Conservation (phyloP, 306 rosid species). For the Begonia loranthoides region DNA sequence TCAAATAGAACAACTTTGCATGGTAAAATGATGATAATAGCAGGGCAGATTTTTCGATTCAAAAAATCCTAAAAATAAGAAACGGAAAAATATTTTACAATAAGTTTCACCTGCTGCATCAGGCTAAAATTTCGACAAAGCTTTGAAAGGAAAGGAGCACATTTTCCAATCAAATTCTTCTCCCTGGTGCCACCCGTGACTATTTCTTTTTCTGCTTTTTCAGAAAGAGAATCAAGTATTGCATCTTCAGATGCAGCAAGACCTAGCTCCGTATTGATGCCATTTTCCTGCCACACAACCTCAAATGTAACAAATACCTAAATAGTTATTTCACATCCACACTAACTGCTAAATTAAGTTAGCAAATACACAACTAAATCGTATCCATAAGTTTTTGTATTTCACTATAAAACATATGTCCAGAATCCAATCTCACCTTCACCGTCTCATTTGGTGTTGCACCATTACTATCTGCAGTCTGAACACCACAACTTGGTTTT, state of each 20-base stretch:
- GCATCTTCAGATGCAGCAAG: slow-evolving; percentile 96
- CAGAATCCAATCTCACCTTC: slow-evolving; percentile 31
- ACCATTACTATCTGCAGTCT: slow-evolving; percentile 27
- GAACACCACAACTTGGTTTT: slow-evolving; percentile 35
- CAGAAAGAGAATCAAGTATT: slow-evolving; percentile 63
- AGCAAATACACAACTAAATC: too few relatives aligned
- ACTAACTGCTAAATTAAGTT: too few relatives aligned
- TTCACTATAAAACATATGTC: background rate
- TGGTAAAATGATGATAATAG: background rate
- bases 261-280: slow-evolving; percentile 77
- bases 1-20: slow-evolving; percentile 4
- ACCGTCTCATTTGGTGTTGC: slow-evolving; percentile 24
- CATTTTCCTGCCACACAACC: slow-evolving; percentile 45
- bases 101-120: slow-evolving; percentile 65
- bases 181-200: slow-evolving; percentile 44
- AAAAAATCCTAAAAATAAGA: slow-evolving; percentile 1
- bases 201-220: slow-evolving; percentile 85
- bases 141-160: slow-evolving; percentile 68
- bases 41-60: background rate
- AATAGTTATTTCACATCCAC: too few relatives aligned
- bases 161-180: slow-evolving; percentile 66
- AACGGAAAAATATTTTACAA: slow-evolving; percentile 7
- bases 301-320: background rate
- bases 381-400: background rate
- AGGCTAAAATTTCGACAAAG: slow-evolving; percentile 75